Conservation (phyloP, 768 basidiomycete species). For the Tulasnella sp. region DNA sequence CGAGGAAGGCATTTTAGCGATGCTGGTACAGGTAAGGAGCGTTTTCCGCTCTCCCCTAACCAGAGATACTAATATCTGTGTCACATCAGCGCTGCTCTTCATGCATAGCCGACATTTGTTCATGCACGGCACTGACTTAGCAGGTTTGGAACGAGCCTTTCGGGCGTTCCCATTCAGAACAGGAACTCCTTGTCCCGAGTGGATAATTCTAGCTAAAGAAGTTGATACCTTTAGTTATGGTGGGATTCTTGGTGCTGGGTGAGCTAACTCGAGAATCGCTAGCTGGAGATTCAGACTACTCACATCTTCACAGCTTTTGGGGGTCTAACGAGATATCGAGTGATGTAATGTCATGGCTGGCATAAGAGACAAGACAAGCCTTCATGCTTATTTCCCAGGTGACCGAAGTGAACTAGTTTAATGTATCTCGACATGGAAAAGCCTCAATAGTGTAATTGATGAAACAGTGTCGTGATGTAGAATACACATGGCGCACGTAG, state of each 20-base stretch:
- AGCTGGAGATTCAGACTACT: background rate
- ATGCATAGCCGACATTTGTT: slow-evolving; percentile 13
- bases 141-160: slow-evolving; percentile 10
- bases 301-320: slow-evolving; percentile 15
- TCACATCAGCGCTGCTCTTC: slow-evolving; percentile 10
- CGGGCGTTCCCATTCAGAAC: slow-evolving; percentile 15
- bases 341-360: slow-evolving; percentile 13
- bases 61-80: background rate
- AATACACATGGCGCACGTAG: no score
- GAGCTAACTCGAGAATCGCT: background rate
- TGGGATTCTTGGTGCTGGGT: slow-evolving; percentile 17
- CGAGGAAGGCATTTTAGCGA: background rate
- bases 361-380: background rate
- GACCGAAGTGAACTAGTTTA: no score
- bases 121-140: slow-evolving; percentile 6
- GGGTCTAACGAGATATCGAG: background rate
- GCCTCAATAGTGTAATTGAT: no score
- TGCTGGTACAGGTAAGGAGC: background rate
- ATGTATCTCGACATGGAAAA: no score
- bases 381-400: no score
- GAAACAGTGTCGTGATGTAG: no score
- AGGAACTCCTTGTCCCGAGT: slow-evolving; percentile 14
- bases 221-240: slow-evolving; percentile 6
- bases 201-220: slow-evolving; percentile 5
- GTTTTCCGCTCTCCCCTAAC: background rate